Percentiles rank a stretch among this genome's conserved stretches.
Evolutionary conservation across 148 eudicot genomes (phyloP).

Genomic region (Camellia granthamiana): DNA sequence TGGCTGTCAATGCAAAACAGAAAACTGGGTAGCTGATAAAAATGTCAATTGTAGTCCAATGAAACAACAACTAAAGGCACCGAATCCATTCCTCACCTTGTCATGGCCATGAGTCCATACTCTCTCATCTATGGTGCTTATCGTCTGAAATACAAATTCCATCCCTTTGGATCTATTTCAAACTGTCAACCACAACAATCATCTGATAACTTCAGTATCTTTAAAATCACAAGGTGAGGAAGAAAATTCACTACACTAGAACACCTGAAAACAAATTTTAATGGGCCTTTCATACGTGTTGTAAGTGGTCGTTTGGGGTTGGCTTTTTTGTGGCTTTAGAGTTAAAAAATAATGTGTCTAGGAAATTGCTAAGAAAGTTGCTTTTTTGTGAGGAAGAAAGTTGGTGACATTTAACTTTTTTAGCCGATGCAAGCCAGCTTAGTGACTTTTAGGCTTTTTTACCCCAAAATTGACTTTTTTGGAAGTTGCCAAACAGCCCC

Average conservation of each 20-base stretch:
- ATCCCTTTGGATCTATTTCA: not conserved
- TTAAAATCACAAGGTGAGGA: not conserved
- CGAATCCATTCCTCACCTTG: not conserved
- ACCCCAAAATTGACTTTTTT: no score
- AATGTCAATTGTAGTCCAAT: not conserved
- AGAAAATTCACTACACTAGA: not conserved
- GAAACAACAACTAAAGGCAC: not conserved
- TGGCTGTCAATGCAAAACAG: conserved; percentile 7
- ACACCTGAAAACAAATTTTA: no score
- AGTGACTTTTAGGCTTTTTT: no score
- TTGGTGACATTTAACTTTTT: no score
- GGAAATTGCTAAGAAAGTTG: no score
- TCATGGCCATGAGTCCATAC: not conserved
- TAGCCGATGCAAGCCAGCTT: no score
- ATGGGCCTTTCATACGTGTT: no score
- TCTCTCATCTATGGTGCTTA: not conserved
- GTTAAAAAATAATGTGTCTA: no score
- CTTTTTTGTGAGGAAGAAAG: no score
- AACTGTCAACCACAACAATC: not conserved
- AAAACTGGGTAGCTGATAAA: not conserved
- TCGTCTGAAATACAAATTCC: not conserved
- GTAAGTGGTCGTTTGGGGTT: no score
- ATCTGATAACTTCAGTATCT: not conserved
- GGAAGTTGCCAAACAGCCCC: no score
- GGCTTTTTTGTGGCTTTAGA: no score